Evolutionary conservation across 2,329 filamentous ascomycete species (phyloP).

Genomic region (Alternaria angustiovoidea): DNA sequence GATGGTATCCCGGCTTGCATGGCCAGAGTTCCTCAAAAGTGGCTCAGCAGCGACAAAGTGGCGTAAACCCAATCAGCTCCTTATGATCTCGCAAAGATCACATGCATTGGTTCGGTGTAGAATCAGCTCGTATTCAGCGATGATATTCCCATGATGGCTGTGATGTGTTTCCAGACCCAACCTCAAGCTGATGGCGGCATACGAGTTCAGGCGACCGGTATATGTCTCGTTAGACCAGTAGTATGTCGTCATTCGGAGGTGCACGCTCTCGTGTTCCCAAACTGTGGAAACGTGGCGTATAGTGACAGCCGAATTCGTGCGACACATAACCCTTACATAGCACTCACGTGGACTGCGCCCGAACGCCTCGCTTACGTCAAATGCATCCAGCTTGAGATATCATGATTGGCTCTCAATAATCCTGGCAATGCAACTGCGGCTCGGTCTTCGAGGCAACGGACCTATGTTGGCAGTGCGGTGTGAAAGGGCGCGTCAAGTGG

Average conservation of each 20-base stretch:
- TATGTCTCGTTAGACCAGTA: background rate
- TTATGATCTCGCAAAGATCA: background rate
- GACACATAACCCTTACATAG: slow-evolving; percentile 8
- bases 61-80: background rate
- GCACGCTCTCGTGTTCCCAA: background rate
- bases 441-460: background rate
- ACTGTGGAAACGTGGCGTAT: slow-evolving; percentile 3
- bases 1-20: background rate
- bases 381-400: background rate
- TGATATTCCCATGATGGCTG: background rate
- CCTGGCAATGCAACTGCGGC: background rate
- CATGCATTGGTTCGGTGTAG: background rate
- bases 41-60: background rate
- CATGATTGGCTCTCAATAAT: background rate
- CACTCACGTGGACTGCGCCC: slow-evolving; percentile 13
- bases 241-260: background rate
- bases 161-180: background rate
- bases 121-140: background rate
- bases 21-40: background rate
- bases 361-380: slow-evolving; percentile 12
- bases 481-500: background rate
- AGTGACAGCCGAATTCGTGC: slow-evolving; percentile 9
- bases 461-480: slow-evolving; percentile 10
- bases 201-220: background rate
- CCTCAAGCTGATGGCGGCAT: background rate